A percentile compares a stretch with the other conserved stretches of the same genome.
Conservation (phyloP, 352 stramenopile species). For the Phytopythium vexans region DNA sequence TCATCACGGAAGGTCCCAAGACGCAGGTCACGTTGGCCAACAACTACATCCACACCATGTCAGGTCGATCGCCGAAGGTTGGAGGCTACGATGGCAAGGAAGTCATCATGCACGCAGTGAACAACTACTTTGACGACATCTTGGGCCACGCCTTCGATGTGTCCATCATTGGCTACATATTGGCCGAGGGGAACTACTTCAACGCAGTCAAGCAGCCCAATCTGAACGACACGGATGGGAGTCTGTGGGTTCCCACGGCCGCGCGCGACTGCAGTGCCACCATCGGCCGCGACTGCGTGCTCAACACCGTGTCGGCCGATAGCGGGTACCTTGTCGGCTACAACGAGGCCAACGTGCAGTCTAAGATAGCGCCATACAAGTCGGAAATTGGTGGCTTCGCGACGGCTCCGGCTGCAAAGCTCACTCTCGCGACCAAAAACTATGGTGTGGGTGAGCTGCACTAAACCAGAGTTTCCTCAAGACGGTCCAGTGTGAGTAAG, state of each 20-base stretch:
- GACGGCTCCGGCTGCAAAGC: slow-evolving; percentile 8
- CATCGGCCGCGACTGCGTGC: slow-evolving; percentile 14
- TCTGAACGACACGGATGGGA: slow-evolving; percentile 13
- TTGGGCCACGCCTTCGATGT: slow-evolving; percentile 16
- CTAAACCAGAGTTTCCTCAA: too few species aligned
- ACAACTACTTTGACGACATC: slow-evolving; percentile 24
- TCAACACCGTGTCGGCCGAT: slow-evolving; percentile 11
- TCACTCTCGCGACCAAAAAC: slow-evolving; percentile 6
- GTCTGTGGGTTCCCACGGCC: slow-evolving; percentile 15
- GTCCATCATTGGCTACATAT: slow-evolving; percentile 11
- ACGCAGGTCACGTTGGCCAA: slow-evolving; percentile 29
- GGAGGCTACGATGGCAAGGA: slow-evolving; percentile 14
- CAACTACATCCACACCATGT: slow-evolving; percentile 30
- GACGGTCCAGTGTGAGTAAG: too few species aligned
- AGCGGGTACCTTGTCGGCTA: slow-evolving; percentile 14
- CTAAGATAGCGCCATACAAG: slow-evolving; percentile 11
- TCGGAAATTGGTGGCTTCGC: slow-evolving; percentile 12
- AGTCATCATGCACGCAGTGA: slow-evolving; percentile 20
- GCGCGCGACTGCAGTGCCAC: slow-evolving; percentile 9
- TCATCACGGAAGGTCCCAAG: slow-evolving; percentile 17
- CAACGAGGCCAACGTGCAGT: slow-evolving; percentile 14
- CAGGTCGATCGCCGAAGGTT: slow-evolving; percentile 38
- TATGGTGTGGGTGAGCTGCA: slow-evolving; percentile 7
- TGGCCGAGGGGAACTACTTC: slow-evolving; percentile 24
- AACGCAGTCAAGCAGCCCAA: slow-evolving; percentile 16